These are phyloP conservation scores for Mortierella polycephala DNA, from an alignment of 371 early-diverging fungal genomes.

Conservation along the genomic window DNA sequence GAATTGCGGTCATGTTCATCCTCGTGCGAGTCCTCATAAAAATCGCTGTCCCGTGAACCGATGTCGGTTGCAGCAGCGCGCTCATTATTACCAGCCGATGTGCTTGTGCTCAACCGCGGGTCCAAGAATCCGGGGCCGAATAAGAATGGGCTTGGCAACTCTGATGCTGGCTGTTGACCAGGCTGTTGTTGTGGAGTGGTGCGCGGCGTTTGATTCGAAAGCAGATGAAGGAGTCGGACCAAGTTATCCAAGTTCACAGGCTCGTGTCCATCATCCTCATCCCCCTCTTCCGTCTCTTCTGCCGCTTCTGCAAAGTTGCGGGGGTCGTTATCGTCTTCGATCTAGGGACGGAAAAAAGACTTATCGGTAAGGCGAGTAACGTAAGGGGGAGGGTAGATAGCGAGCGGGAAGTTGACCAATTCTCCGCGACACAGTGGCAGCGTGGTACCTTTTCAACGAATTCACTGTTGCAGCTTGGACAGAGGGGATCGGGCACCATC, in stretches of 20 bases:
- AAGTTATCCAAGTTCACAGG: constrained; percentile 23
- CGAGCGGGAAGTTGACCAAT: not conserved
- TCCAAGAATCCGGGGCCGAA: not conserved
- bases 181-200: constrained; percentile 9
- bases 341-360: constrained; percentile 10
- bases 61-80: no score
- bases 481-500: constrained; percentile 65
- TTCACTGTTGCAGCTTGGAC: constrained; percentile 69
- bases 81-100: not conserved
- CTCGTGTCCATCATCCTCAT: constrained; percentile 14
- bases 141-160: constrained; percentile 15
- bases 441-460: constrained; percentile 72
- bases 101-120: not conserved
- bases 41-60: no score
- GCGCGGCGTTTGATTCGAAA: not conserved
- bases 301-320: constrained; percentile 25
- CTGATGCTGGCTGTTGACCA: not conserved
- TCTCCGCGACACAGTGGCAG: no score
- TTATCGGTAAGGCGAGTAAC: not conserved
- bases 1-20: not conserved
- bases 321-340: constrained; percentile 42
- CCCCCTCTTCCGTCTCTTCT: constrained; percentile 14
- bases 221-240: constrained; percentile 12
- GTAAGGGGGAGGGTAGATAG: not conserved
- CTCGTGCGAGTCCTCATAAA: not conserved